A percentile compares a stretch with the other conserved stretches of the same genome.
Evolutionary conservation across 768 basidiomycete species (phyloP).

Genomic region (Tulasnella sp.): DNA sequence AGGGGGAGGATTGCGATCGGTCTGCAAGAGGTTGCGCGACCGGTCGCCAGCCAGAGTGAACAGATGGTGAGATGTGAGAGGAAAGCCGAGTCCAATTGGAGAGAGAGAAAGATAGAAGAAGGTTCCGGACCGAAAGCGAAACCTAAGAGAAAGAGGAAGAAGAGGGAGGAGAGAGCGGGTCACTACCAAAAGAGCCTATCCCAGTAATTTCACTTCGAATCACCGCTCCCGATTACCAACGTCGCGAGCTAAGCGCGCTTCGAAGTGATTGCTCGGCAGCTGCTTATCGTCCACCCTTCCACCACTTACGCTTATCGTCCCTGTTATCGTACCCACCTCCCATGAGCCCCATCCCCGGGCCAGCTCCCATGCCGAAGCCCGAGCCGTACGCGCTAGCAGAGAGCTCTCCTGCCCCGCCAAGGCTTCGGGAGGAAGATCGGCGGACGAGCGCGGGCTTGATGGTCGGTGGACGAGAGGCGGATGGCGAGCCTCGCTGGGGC

Average conservation of each 20-base stretch:
- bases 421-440: not conserved
- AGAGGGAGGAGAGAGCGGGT: not conserved
- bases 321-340: conserved; percentile 1
- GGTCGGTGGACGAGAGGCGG: not conserved
- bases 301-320: conserved; percentile 3
- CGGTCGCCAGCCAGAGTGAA: not conserved
- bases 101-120: not conserved
- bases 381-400: conserved; percentile 5
- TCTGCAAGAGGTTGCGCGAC: too few species aligned
- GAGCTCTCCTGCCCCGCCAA: not conserved
- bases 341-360: conserved; percentile 1
- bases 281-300: conserved; percentile 5
- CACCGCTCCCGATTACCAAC: not conserved
- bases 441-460: not conserved
- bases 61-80: not conserved
- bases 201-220: not conserved
- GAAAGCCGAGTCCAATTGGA: not conserved
- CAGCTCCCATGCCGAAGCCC: conserved; percentile 5
- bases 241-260: not conserved
- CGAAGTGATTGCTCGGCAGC: not conserved
- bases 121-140: not conserved
- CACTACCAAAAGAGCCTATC: not conserved
- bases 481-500: not conserved
- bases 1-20: not conserved
- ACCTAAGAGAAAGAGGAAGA: not conserved